Base-by-base conservation (phyloP, 805 yeast species). In the Pachysolen tannophilus region DNA sequence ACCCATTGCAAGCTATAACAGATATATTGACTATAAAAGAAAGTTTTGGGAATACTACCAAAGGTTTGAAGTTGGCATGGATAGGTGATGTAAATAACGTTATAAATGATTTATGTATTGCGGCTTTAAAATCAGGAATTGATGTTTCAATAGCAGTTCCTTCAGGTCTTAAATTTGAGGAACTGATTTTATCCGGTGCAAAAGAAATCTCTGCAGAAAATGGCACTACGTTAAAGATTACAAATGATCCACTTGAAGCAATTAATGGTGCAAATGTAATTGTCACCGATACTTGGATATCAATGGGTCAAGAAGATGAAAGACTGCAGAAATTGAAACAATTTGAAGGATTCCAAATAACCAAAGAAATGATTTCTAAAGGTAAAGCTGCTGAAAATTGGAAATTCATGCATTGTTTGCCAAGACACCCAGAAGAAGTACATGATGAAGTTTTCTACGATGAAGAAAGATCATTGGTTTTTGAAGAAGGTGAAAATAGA, bases 331-430 rank as follows among this genome's bases (percentile, higher is more conserved):
- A 88, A 43, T 64, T 92, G 47, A 66, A 77, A 50, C 88, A 86
- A 60, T 92, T 92, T 55, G 69, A 65, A 11, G 95, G 94, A 2
- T 92, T 79, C 69, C 96, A 86, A 63, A 80, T 92, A 40, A 78
- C 86, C 26, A 56, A 65, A 13, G 78, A 76, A 21, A 64, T 88
- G 63, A 72, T 82, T 18, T 37, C 50, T 9, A 51, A 62, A 10
- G 83, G 84, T 5, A 72, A 71, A 29, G 81, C 82, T 29, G 68
- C 69, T 38, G 34, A 64, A 13, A 60, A 72, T 52, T 90, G 90
- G 83, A 85, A 77, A 56, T 92, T 92, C 61, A 88, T 92, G 97
- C 98, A 92, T 58, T 92, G 98, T 60, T 68, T 92, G 47, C 98
- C 98, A 44, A 80, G 98, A 61, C 95, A 92, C 49, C 72, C 75